These are phyloP conservation scores for Capniomyces stellatus DNA, from an alignment of 371 early-diverging fungal genomes.

Conservation along the genomic window DNA sequence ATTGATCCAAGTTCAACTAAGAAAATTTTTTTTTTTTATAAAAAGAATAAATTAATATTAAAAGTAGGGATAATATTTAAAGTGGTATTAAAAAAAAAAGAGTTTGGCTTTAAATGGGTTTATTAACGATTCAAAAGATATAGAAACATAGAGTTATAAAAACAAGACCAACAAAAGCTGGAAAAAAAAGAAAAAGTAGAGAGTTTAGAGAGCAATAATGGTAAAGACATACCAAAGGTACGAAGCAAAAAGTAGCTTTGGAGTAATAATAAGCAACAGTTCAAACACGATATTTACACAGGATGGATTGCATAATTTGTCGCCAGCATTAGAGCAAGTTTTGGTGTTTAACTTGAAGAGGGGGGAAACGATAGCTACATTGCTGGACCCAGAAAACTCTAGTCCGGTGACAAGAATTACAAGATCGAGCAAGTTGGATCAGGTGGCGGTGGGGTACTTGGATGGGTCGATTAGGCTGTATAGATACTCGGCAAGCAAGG, in stretches of 20 bases:
- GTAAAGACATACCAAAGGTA: conserved; percentile 60
- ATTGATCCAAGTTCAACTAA: too few relatives aligned
- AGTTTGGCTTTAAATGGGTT: too few relatives aligned
- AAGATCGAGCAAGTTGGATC: conserved; percentile 37
- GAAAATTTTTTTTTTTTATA: too few relatives aligned
- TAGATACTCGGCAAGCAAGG: not conserved
- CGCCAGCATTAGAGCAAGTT: conserved; percentile 69
- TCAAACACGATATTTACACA: conserved; percentile 52
- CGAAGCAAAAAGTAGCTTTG: conserved; percentile 56
- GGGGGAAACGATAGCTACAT: conserved; percentile 47
- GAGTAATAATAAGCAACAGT: conserved; percentile 51
- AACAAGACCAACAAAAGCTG: too few relatives aligned
- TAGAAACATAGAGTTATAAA: too few relatives aligned
- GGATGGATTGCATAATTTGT: conserved; percentile 47
- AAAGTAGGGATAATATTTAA: too few relatives aligned
- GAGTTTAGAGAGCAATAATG: conserved; percentile 10
- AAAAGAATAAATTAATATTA: too few relatives aligned
- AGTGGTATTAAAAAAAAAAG: too few relatives aligned
- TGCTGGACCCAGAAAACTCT: conserved; percentile 55
- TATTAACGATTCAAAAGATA: too few relatives aligned
- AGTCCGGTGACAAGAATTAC: conserved; percentile 63
- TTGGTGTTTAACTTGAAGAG: conserved; percentile 72
- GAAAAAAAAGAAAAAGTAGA: not conserved
- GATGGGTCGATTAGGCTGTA: conserved; percentile 23
- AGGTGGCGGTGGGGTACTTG: conserved; percentile 64